phyloP scores from a whole-genome alignment of 2,329 filamentous ascomycete genomes.

The Helicocarpus griseus region DNA sequence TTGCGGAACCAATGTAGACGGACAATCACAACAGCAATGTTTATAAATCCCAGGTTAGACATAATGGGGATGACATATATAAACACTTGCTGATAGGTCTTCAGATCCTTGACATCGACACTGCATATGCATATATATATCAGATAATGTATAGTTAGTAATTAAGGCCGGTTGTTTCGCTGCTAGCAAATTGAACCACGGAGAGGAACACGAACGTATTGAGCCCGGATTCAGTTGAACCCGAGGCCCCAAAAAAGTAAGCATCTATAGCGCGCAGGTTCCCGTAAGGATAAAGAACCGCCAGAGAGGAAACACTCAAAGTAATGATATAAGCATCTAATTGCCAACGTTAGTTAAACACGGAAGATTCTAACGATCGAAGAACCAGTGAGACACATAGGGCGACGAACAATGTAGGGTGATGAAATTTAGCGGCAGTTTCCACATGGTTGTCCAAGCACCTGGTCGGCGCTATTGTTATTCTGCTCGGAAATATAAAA shows the following conservation, averaged over 20 bases:
- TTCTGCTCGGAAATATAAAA: not conserved
- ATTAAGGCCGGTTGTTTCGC: not conserved
- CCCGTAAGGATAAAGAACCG: conserved; percentile 29
- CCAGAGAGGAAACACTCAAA: conserved; percentile 25
- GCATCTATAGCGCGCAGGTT: conserved; percentile 37
- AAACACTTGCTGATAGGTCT: conserved; percentile 43
- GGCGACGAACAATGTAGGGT: conserved; percentile 4
- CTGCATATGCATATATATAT: conserved; percentile 20
- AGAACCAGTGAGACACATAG: not conserved
- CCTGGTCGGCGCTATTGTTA: not conserved
- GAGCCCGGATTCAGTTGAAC: conserved; percentile 41
- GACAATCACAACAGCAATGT: conserved; percentile 40
- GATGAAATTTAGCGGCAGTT: conserved; percentile 3
- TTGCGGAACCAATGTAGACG: conserved; percentile 43
- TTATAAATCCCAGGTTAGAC: conserved; percentile 42
- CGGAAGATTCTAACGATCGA: not conserved
- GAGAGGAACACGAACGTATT: conserved; percentile 31
- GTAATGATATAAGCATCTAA: conserved; percentile 32
- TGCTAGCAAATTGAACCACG: not conserved
- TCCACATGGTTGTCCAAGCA: conserved; percentile 1
- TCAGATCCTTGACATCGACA: conserved; percentile 41
- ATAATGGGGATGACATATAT: conserved; percentile 43
- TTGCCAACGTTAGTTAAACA: not conserved
- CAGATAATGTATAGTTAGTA: conserved; percentile 3
- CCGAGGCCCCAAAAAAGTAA: conserved; percentile 42